Evolutionary conservation across 306 rosid species (phyloP).

Genomic region (Pachyrhizus erosus): DNA sequence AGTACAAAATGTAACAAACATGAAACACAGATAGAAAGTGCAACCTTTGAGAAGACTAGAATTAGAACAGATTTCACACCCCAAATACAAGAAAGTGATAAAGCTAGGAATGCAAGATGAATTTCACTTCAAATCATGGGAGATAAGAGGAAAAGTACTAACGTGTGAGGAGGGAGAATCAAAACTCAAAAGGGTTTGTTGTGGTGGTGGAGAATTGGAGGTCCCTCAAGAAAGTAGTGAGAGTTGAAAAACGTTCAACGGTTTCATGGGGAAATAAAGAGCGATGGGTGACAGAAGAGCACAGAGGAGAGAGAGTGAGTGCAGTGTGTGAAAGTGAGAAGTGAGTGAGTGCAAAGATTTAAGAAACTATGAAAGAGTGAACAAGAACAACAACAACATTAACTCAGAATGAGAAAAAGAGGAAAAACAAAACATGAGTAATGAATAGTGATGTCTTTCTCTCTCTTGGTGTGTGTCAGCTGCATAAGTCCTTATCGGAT

Average conservation of each 20-base stretch:
- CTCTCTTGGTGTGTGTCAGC: conserved; percentile 48
- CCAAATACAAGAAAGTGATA: background rate
- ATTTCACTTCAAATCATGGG: background rate
- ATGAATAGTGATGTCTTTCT: conserved; percentile 44
- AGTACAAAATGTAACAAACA: conserved; percentile 38
- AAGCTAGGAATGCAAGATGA: conserved; percentile 42
- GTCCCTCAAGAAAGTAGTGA: conserved; percentile 34
- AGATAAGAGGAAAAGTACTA: conserved; percentile 40
- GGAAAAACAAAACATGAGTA: conserved; percentile 29
- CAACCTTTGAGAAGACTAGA: conserved; percentile 12
- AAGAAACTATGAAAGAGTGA: background rate
- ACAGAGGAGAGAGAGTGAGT: conserved; percentile 43
- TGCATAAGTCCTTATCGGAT: conserved; percentile 72
- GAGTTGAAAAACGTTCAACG: conserved; percentile 53
- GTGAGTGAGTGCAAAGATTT: conserved; percentile 23
- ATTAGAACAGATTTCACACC: conserved; percentile 11
- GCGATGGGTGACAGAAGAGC: conserved; percentile 44
- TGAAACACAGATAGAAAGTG: conserved; percentile 2
- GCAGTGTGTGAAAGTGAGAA: conserved; percentile 27
- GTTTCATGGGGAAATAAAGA: conserved; percentile 54
- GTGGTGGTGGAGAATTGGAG: background rate
- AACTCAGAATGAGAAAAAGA: conserved; percentile 40
- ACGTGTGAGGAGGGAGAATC: conserved; percentile 50
- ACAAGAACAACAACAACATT: conserved; percentile 41
- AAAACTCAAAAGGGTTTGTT: background rate